These are phyloP conservation scores for Kwoniella mangroviensis DNA, from an alignment of 768 basidiomycete species.

Conservation along the genomic window DNA sequence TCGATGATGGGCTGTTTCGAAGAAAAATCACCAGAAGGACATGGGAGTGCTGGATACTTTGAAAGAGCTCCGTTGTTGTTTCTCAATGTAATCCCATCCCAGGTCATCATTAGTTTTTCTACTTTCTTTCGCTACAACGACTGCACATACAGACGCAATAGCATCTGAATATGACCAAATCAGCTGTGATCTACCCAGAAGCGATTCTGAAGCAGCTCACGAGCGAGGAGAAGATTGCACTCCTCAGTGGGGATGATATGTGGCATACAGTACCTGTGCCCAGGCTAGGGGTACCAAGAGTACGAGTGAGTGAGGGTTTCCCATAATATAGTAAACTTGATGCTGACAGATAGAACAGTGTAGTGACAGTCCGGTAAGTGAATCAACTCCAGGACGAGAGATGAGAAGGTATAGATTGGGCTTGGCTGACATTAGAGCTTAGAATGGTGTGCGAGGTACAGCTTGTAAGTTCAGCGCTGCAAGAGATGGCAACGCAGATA, in stretches of 20 bases:
- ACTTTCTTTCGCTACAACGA: not conserved
- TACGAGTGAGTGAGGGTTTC: conserved; percentile 31
- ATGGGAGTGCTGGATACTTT: not conserved
- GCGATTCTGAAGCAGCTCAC: conserved; percentile 29
- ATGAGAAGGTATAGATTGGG: not conserved
- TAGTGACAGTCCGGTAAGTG: conserved; percentile 38
- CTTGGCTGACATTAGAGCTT: too few species aligned
- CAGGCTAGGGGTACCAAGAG: conserved; percentile 33
- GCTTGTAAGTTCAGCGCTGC: conserved; percentile 23
- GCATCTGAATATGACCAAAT: conserved; percentile 10
- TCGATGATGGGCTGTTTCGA: not conserved
- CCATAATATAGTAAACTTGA: not conserved
- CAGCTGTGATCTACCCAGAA: conserved; percentile 16
- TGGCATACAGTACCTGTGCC: conserved; percentile 47
- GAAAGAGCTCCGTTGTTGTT: not conserved
- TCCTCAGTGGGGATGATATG: conserved; percentile 41
- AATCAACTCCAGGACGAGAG: not conserved
- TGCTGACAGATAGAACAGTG: conserved; percentile 21
- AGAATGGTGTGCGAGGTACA: conserved; percentile 43
- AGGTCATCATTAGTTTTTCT: too few species aligned
- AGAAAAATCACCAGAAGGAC: not conserved
- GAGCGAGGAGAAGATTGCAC: conserved; percentile 43
- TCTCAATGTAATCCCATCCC: too few species aligned
- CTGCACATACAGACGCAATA: not conserved
- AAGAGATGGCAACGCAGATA: not conserved